phyloP scores from a whole-genome alignment of 768 basidiomycete species.

The Mycena polygramma region DNA sequence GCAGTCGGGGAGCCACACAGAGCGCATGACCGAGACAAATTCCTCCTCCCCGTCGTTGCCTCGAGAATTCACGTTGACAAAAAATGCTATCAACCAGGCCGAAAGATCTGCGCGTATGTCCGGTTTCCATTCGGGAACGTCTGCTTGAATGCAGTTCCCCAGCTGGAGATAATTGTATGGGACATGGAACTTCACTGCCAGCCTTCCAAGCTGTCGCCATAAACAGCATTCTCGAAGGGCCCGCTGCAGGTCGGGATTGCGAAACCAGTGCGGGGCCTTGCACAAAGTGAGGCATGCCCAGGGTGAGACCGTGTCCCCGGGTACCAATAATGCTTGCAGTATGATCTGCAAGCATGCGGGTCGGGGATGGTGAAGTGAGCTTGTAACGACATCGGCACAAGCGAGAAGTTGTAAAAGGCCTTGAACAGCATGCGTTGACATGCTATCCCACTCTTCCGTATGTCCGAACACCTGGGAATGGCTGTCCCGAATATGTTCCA shows the following conservation, averaged over 20 bases:
- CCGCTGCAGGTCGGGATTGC: background rate
- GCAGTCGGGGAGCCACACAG: conserved; percentile 8
- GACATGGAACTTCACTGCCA: background rate
- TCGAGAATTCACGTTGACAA: background rate
- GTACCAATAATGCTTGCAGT: background rate
- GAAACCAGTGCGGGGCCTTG: background rate
- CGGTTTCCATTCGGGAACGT: background rate
- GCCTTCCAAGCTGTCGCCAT: background rate
- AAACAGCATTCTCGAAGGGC: background rate
- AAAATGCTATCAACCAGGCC: background rate
- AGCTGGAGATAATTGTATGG: background rate
- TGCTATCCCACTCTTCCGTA: background rate
- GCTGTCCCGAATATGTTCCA: conserved; percentile 6
- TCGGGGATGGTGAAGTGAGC: background rate
- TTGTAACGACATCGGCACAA: background rate
- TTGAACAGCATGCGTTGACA: background rate
- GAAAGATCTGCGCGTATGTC: background rate
- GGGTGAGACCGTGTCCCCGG: background rate
- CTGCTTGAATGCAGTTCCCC: background rate
- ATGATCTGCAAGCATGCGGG: conserved; percentile 1
- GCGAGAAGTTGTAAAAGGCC: conserved; percentile 2
- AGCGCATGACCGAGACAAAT: background rate
- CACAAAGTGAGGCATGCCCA: background rate
- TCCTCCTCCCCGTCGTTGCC: no score
- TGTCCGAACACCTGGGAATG: no score